Percentiles rank a stretch among this genome's conserved stretches.
These are phyloP conservation scores for Nephromyces sp. DNA, from an alignment of 169 alveolate genomes.

Conservation along the genomic window DNA sequence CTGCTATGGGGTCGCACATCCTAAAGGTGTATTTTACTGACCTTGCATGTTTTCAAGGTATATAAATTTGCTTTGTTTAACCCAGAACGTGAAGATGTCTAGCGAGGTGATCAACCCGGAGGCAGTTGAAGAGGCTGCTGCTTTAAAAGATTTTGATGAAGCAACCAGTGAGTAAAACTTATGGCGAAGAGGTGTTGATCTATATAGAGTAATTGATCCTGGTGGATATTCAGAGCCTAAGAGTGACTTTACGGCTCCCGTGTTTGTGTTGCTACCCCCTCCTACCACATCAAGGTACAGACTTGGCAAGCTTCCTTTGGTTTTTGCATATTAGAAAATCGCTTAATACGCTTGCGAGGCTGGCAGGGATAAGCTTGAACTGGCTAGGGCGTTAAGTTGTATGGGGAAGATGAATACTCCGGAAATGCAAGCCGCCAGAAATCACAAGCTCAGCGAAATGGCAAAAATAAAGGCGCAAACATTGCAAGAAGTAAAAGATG, in stretches of 20 bases:
- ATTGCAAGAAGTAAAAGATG: slow-evolving; percentile 10
- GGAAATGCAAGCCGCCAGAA: slow-evolving; percentile 14
- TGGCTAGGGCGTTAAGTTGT: slow-evolving; percentile 30
- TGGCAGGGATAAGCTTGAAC: slow-evolving; percentile 34
- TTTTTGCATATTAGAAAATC: neutral
- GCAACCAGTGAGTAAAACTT: neutral
- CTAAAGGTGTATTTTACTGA: no score
- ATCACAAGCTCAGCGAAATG: slow-evolving; percentile 19
- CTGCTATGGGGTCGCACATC: no score
- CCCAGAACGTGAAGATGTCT: neutral
- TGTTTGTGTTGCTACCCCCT: slow-evolving; percentile 20
- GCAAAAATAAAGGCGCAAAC: slow-evolving; percentile 25
- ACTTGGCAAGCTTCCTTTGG: no score
- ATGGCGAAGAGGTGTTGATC: neutral
- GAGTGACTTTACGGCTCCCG: slow-evolving; percentile 26
- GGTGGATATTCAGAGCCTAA: slow-evolving; percentile 5
- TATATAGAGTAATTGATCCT: neutral
- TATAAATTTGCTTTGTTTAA: no score
- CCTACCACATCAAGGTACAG: slow-evolving; percentile 16
- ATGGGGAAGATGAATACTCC: slow-evolving; percentile 32
- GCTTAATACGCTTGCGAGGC: neutral
- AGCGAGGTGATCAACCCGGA: neutral
- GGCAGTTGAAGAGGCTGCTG: neutral
- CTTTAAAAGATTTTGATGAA: neutral
- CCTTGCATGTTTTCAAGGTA: no score